Conservation (phyloP, 495 filamentous ascomycete species). For the Penicillium pulvis region DNA sequence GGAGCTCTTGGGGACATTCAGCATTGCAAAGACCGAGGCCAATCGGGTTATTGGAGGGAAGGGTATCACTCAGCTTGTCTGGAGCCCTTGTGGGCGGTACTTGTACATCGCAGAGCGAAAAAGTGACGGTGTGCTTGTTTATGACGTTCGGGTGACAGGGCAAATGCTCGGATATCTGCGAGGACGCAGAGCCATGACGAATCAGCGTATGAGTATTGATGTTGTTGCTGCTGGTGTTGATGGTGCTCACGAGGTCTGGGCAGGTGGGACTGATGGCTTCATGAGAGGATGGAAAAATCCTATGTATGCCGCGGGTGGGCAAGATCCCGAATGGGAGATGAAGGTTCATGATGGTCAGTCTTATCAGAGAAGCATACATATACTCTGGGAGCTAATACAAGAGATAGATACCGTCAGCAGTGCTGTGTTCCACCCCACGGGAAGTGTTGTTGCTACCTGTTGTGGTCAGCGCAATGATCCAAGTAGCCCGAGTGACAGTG, state of each 20-base stretch:
- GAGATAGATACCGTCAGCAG: slow-evolving; percentile 58
- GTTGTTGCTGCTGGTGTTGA: slow-evolving; percentile 48
- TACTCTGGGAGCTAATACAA: slow-evolving; percentile 14
- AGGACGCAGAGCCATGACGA: slow-evolving; percentile 70
- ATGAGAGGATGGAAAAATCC: slow-evolving; percentile 76
- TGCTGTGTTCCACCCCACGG: slow-evolving; percentile 65
- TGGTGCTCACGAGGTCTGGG: slow-evolving; percentile 76
- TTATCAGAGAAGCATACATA: neutral
- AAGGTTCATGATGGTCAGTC: slow-evolving; percentile 55
- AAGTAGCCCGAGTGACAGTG: slow-evolving; percentile 18
- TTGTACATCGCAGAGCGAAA: slow-evolving; percentile 84
- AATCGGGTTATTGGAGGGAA: slow-evolving; percentile 55
- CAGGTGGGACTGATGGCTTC: slow-evolving; percentile 75
- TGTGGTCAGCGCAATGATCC: slow-evolving; percentile 59
- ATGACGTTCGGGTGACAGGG: slow-evolving; percentile 77
- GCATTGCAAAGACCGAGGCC: slow-evolving; percentile 40
- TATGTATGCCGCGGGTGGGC: slow-evolving; percentile 53
- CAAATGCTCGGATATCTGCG: slow-evolving; percentile 67
- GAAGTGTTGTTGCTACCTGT: slow-evolving; percentile 72
- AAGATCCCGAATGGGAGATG: slow-evolving; percentile 60
- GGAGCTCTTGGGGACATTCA: slow-evolving; percentile 69
- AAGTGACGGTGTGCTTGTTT: slow-evolving; percentile 72
- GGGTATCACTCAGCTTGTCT: slow-evolving; percentile 74
- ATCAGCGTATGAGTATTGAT: slow-evolving; percentile 80
- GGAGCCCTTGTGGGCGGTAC: slow-evolving; percentile 88